Percentiles rank a stretch among this genome's conserved stretches.
Evolutionary conservation across 495 filamentous ascomycete genomes (phyloP).

Genomic region (Neurospora sp.): DNA sequence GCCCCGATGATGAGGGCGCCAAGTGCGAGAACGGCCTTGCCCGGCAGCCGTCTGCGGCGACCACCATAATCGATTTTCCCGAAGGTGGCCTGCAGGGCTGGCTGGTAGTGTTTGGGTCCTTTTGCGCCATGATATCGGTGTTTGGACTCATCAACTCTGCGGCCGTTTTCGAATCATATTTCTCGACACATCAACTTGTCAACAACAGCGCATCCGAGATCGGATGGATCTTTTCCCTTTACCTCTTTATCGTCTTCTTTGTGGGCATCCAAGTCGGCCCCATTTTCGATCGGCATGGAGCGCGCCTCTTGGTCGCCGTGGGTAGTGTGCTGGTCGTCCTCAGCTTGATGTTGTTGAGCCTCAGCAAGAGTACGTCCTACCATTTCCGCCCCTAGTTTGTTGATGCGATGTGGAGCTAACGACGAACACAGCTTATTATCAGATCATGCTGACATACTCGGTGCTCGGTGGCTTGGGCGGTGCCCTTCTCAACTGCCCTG

Average conservation of each 20-base stretch:
- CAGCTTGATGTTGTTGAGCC: slow-evolving; percentile 46
- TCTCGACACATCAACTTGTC: slow-evolving; percentile 47
- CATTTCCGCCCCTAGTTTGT: neutral
- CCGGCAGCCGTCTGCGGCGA: slow-evolving; percentile 8
- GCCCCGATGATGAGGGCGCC: neutral
- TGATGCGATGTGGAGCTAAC: slow-evolving; percentile 3
- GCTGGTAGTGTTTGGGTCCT: slow-evolving; percentile 53
- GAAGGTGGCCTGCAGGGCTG: slow-evolving; percentile 52
- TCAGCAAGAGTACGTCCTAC: slow-evolving; percentile 26
- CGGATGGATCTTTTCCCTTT: slow-evolving; percentile 55
- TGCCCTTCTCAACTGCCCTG: slow-evolving; percentile 49
- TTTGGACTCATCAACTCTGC: slow-evolving; percentile 56
- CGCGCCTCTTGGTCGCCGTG: slow-evolving; percentile 40
- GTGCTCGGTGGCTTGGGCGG: slow-evolving; percentile 46
- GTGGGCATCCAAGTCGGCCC: slow-evolving; percentile 57
- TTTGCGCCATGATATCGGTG: slow-evolving; percentile 50
- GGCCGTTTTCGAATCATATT: slow-evolving; percentile 55
- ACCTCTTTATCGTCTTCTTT: slow-evolving; percentile 55
- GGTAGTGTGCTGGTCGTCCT: slow-evolving; percentile 42
- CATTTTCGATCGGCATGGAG: slow-evolving; percentile 55
- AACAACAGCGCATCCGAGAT: slow-evolving; percentile 45
- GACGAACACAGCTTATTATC: slow-evolving; percentile 43
- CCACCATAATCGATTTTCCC: slow-evolving; percentile 35
- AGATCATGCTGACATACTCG: slow-evolving; percentile 53
- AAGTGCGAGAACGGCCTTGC: neutral